Conservation (phyloP, 441 rosid genomes). For the Cnidoscolus chayamansa region DNA sequence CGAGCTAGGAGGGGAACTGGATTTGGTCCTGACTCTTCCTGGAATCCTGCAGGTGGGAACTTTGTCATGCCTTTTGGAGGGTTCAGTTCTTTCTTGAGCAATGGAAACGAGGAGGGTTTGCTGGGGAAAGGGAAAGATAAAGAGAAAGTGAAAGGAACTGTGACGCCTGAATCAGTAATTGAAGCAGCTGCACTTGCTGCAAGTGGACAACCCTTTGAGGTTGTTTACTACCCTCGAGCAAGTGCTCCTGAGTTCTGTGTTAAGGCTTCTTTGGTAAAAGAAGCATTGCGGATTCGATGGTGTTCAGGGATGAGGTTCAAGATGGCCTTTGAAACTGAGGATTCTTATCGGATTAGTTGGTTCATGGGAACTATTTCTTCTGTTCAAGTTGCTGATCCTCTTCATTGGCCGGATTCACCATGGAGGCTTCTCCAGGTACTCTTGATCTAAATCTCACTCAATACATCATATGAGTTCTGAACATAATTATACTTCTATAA, state of each 20-base stretch:
- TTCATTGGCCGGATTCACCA: constrained; percentile 85
- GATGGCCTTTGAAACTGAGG: constrained; percentile 97
- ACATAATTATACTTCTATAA: neutral
- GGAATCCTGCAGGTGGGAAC: constrained; percentile 90
- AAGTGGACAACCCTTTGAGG: constrained; percentile 69
- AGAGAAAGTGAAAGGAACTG: too few relatives aligned
- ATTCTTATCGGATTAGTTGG: constrained; percentile 94
- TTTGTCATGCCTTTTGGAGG: constrained; percentile 77
- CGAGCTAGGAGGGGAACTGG: constrained; percentile 36
- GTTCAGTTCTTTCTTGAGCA: constrained; percentile 67
- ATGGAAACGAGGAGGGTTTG: constrained; percentile 44
- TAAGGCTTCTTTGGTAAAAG: constrained; percentile 57
- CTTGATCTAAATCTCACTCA: neutral
- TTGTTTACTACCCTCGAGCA: constrained; percentile 83
- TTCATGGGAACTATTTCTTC: constrained; percentile 89
- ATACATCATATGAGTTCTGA: neutral
- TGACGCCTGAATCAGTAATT: constrained; percentile 55
- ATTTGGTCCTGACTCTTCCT: constrained; percentile 55
- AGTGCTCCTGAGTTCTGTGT: constrained; percentile 89
- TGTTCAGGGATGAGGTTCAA: constrained; percentile 93
- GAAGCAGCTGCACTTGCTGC: constrained; percentile 69
- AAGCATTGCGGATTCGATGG: constrained; percentile 80
- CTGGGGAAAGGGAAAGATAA: constrained; percentile 46
- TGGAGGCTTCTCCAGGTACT: constrained; percentile 94
- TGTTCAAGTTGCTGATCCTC: constrained; percentile 75